Evolutionary conservation across 805 yeast species (phyloP).

Genomic region (Candida incommunis): DNA sequence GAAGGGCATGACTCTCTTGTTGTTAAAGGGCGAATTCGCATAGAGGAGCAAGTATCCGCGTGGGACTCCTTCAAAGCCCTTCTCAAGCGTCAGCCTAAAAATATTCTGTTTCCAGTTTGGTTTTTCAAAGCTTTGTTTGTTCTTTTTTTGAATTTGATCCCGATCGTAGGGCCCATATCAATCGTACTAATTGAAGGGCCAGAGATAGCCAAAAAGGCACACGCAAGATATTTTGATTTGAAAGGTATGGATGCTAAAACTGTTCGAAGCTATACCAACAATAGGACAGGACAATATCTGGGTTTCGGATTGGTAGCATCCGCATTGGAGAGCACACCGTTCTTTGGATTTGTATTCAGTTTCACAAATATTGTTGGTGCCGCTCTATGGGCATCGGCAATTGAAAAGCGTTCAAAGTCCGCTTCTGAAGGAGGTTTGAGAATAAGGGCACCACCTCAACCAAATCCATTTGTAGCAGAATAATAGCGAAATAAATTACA

Average conservation of each 20-base stretch:
- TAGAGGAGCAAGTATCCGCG: constrained; percentile 18
- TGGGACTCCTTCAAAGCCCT: constrained; percentile 22
- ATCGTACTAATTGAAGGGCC: constrained; percentile 40
- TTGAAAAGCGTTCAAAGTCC: constrained; percentile 12
- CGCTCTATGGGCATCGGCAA: constrained; percentile 23
- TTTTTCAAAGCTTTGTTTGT: constrained; percentile 23
- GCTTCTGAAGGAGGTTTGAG: not conserved
- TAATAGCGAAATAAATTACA: too few relatives aligned
- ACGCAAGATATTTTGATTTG: constrained; percentile 40
- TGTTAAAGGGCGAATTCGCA: constrained; percentile 23
- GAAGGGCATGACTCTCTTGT: constrained; percentile 35
- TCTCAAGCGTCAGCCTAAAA: constrained; percentile 24
- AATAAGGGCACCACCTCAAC: not conserved
- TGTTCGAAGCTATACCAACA: constrained; percentile 18
- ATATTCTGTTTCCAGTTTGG: constrained; percentile 28
- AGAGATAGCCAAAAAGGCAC: constrained; percentile 36
- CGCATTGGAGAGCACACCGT: constrained; percentile 21
- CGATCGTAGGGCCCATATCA: constrained; percentile 44
- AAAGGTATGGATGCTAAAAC: constrained; percentile 35
- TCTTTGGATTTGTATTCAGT: constrained; percentile 21
- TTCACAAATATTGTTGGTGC: constrained; percentile 25
- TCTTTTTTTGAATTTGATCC: constrained; percentile 33
- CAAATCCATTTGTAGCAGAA: not conserved
- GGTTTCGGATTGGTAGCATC: constrained; percentile 24
- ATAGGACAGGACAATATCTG: constrained; percentile 18